These are phyloP conservation scores for Parafenestella ontariensis DNA, from an alignment of 2,329 filamentous ascomycete species.

Conservation along the genomic window DNA sequence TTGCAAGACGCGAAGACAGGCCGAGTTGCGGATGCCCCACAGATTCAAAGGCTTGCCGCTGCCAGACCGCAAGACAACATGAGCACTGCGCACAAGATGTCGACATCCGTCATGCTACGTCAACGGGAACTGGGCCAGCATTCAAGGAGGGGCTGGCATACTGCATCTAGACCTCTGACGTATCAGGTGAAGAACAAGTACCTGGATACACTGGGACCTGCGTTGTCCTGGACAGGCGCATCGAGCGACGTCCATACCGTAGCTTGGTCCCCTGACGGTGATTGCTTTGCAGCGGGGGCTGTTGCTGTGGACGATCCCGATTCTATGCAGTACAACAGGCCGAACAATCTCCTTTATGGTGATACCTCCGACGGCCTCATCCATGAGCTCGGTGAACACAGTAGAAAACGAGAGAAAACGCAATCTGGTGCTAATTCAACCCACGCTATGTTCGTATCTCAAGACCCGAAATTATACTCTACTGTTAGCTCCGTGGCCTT, in stretches of 20 bases:
- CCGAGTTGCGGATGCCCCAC: constrained; percentile 24
- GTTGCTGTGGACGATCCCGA: constrained; percentile 62
- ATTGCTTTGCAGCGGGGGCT: constrained; percentile 63
- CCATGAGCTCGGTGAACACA: constrained; percentile 63
- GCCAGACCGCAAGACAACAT: constrained; percentile 20
- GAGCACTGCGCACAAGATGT: constrained; percentile 21
- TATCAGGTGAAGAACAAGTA: constrained; percentile 38
- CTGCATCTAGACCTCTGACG: constrained; percentile 27
- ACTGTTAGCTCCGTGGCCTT: constrained; percentile 65
- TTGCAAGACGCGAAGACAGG: constrained; percentile 38
- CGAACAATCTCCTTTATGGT: constrained; percentile 64
- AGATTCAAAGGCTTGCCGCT: constrained; percentile 36
- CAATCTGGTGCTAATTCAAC: constrained; percentile 51
- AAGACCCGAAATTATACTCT: constrained; percentile 62
- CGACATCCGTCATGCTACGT: constrained; percentile 33
- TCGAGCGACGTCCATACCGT: constrained; percentile 65
- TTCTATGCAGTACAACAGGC: constrained; percentile 67
- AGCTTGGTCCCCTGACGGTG: constrained; percentile 63
- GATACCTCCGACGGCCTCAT: constrained; percentile 52
- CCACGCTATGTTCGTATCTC: constrained; percentile 55
- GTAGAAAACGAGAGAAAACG: constrained; percentile 50
- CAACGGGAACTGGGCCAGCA: constrained; percentile 43
- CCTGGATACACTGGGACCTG: constrained; percentile 53
- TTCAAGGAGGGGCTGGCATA: constrained; percentile 35
- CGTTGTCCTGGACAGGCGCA: constrained; percentile 62